These are phyloP conservation scores for Fusarium liriodendri DNA, from an alignment of 2,329 filamentous ascomycete species.

Conservation along the genomic window DNA sequence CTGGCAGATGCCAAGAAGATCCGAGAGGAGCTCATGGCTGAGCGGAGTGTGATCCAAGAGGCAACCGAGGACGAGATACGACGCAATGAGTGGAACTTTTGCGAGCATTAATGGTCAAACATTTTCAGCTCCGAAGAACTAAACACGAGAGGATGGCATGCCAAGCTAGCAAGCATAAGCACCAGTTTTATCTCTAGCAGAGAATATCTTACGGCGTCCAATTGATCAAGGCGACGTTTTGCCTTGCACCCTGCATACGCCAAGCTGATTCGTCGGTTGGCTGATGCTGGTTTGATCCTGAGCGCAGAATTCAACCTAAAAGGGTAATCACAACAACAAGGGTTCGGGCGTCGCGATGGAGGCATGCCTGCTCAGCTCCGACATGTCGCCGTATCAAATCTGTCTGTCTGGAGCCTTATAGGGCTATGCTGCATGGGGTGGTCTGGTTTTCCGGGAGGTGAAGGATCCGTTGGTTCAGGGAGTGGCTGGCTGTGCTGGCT, in stretches of 20 bases:
- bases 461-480: not conserved
- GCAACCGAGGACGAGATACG: not conserved
- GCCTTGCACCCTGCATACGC: not conserved
- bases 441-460: not conserved
- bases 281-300: not conserved
- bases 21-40: conserved; percentile 23
- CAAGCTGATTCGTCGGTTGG: not conserved
- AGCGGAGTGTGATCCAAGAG: conserved; percentile 17
- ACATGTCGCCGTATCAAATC: not conserved
- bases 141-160: not conserved
- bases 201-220: not conserved
- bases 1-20: conserved; percentile 28
- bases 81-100: conserved; percentile 28
- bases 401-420: not conserved
- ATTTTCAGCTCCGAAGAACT: not conserved
- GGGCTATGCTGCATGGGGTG: not conserved
- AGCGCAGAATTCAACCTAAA: not conserved
- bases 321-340: not conserved
- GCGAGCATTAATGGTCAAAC: conserved; percentile 19
- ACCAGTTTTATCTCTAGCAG: not conserved
- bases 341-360: not conserved
- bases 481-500: not conserved
- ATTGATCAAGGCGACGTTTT: not conserved
- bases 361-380: not conserved
- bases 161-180: not conserved